These are phyloP conservation scores for Tieghemostelium lacteum DNA, from an alignment of 78 protist species.

Conservation along the genomic window DNA sequence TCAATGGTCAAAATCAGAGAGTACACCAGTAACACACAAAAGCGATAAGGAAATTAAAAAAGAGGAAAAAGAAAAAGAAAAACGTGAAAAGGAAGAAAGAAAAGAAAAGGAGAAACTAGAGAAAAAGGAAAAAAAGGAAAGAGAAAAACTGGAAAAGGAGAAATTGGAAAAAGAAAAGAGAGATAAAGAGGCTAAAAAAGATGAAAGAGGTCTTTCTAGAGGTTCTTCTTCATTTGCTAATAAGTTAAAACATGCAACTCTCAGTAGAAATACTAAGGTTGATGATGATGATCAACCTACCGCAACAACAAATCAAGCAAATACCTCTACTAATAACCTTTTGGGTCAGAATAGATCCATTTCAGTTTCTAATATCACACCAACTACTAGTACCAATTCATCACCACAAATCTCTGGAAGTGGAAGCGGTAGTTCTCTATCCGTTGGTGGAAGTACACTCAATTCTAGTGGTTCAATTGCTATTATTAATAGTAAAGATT, in stretches of 20 bases:
- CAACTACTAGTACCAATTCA: neutral
- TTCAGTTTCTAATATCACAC: no score
- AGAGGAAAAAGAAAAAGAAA: constrained; percentile 40
- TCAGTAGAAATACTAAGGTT: neutral
- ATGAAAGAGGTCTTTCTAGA: constrained; percentile 18
- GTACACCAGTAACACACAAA: constrained; percentile 7
- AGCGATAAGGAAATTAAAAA: constrained; percentile 11
- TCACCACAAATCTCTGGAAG: neutral
- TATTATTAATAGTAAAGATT: neutral
- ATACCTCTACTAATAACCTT: neutral
- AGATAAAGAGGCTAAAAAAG: neutral
- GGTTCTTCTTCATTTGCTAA: constrained; percentile 30
- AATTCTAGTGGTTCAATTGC: neutral
- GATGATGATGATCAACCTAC: neutral
- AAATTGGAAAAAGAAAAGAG: neutral
- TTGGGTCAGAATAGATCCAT: neutral
- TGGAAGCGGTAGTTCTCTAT: no score
- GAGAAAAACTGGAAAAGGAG: constrained; percentile 35
- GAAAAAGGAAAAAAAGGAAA: constrained; percentile 50
- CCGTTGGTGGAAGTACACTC: no score
- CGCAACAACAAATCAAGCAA: neutral
- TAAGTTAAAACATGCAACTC: constrained; percentile 55
- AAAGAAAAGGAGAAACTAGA: constrained; percentile 32
- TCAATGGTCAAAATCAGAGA: constrained; percentile 74
- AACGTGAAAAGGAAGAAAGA: constrained; percentile 29